Evolutionary conservation across 2,329 filamentous ascomycete genomes (phyloP), one percentile per base, ranked within the genome.

Genomic region (Xylariaceae sp.): DNA sequence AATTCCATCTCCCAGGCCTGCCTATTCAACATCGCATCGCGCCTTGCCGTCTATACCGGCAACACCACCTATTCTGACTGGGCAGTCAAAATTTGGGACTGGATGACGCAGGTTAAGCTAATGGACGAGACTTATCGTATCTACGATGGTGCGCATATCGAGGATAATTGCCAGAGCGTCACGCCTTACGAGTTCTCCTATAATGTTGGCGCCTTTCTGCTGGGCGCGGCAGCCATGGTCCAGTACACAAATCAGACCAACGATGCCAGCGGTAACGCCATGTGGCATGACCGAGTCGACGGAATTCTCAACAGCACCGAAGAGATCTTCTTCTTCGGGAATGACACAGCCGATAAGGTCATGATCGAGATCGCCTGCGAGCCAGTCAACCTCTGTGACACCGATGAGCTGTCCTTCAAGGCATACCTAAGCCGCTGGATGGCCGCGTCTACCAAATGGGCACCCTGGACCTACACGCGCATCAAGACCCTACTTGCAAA

Each of bases 21-120:
- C 39, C 77, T 78, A 57, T 78, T 78, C 52, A 73, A 75, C 33
- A 58, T 79, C 10, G 74, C 68, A 11, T 76, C 83, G 2, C 75
- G 84, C 3, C 66, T 90, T 4, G 83, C 81, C 0, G 68, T 78
- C 16, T 92, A 87, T 55, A 93, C 87, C 0, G 76, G 77, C 12
- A 90, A 93, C 49, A 51, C 67, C 25, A 84, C 83, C 0, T 94
- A 93, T 53, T 69, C 75, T 2, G 73, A 86, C 5, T 92, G 84
- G 85, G 85, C 85, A 0, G 72, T 77, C 14, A 78, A 64, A 45
- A 72, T 75, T 1, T 94, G 84, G 64, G 68, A 84, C 31, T 86
- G 81, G 81, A 78, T 77, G 56, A 52, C 57, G 3, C 53, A 50
- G 5, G 61, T 77, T 29, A 64, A 72, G 1, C 69, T 85, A 33